A percentile compares a stretch with the other conserved stretches of the same genome.
These are phyloP conservation scores for Plantago coronopus DNA, from an alignment of 305 asterid genomes.

Conservation along the genomic window DNA sequence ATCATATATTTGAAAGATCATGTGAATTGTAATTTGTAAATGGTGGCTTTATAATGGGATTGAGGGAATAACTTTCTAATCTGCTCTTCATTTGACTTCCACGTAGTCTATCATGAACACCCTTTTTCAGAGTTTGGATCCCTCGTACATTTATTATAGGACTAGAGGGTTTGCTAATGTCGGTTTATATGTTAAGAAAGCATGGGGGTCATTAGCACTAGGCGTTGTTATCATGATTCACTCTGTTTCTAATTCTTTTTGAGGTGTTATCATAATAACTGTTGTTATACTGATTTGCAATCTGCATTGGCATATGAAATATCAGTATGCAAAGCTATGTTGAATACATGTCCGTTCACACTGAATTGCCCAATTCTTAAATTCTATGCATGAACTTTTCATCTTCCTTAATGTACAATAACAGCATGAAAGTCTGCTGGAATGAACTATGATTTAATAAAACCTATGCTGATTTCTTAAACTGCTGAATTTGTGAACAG, in stretches of 20 bases:
- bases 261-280: not conserved
- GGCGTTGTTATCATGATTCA: not conserved
- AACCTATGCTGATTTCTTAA: not conserved
- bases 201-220: not conserved
- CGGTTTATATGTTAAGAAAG: no score
- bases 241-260: not conserved
- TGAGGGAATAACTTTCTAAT: no score
- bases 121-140: no score
- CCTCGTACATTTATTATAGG: no score
- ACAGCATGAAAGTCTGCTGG: conserved; percentile 1
- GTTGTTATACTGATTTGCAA: not conserved
- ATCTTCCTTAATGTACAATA: not conserved
- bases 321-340: not conserved
- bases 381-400: no score
- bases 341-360: not conserved
- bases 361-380: not conserved
- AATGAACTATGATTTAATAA: not conserved
- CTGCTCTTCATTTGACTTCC: no score
- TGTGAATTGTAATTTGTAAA: no score
- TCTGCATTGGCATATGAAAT: not conserved
- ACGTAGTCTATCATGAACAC: no score
- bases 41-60: not conserved
- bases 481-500: conserved; percentile 42
- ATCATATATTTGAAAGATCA: not conserved
- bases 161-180: no score